Base-by-base conservation (phyloP, 139 green algal genomes). In the Trebouxia sp. region DNA sequence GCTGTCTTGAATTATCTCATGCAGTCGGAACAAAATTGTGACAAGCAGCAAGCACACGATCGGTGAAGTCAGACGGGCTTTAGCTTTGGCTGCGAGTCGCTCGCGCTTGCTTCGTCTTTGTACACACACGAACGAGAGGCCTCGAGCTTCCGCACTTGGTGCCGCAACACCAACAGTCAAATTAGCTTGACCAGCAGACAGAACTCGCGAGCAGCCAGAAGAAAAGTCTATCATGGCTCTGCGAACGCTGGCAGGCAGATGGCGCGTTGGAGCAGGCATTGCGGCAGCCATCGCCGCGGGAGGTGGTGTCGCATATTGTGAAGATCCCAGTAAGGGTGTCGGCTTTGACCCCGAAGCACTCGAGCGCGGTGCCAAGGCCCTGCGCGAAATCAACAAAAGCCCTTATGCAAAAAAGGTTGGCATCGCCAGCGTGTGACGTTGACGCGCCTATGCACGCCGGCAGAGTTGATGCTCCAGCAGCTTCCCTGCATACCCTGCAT, bases 361-460 rank as follows among this genome's bases (percentile, higher is more conserved):
- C 24, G 97, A 99, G 85, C 85, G 97, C 12, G 97, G 94, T 41
- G 97, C 97, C 3, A 98, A 98, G 84, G 97, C 96, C 15, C 84
- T 99, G 28, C 79, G 95, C 7, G 97, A 99, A 78, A 99, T 99
- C 62, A 96, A 99, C 75, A 83, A 84, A 66, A 98, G 92, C 0
- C 87, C 94, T 0, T 91, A 97, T 67, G 96, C 96, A 0, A 99
- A 99, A 86, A 86, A 95, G 90, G 95, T 95, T 70, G 10, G 83
- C 20, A 50, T 37, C 24, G 30, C 65, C 24, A 43, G 0, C 10
- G 0, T 9, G 37, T 5, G 55, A 24, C 39, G 41, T 41, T 35
- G 38, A n/a, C 26, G 37, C 22, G 1, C 5, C 58, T 15, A 15
- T 70, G 26, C n/a, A 70, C 3, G 58, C 28, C 26, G 26, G 4